These are phyloP conservation scores for Nitzschia putrida DNA, from an alignment of 108 stramenopile species.

Conservation along the genomic window DNA sequence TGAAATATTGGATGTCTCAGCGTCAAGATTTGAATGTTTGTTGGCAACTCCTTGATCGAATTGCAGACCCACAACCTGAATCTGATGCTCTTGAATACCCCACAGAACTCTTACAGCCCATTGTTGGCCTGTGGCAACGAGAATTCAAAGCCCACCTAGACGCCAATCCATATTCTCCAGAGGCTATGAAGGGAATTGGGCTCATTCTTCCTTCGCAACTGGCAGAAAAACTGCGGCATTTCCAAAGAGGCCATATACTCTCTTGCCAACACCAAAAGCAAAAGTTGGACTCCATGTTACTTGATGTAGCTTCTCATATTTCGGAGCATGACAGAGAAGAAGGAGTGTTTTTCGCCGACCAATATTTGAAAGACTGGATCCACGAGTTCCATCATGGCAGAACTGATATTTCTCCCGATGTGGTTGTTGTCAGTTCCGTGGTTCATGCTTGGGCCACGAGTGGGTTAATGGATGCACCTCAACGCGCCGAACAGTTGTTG, in stretches of 20 bases:
- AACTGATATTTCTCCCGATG: constrained; percentile 20
- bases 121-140: constrained; percentile 10
- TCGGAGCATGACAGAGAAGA: constrained; percentile 6
- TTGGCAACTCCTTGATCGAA: constrained; percentile 7
- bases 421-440: constrained; percentile 32
- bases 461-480: constrained; percentile 20
- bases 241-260: background rate
- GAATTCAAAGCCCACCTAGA: background rate
- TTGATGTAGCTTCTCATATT: constrained; percentile 28
- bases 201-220: constrained; percentile 7
- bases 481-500: constrained; percentile 33
- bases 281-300: constrained; percentile 13
- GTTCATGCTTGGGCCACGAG: constrained; percentile 40
- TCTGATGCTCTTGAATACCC: background rate
- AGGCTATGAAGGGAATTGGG: background rate
- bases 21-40: background rate
- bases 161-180: background rate
- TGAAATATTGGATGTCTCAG: constrained; percentile 4
- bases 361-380: constrained; percentile 30
- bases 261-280: background rate
- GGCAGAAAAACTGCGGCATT: background rate
- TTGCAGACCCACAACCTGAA: background rate
- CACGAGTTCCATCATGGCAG: background rate
- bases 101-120: background rate
- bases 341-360: constrained; percentile 28